These are phyloP conservation scores for Wickerhamiella alocasiicola DNA, from an alignment of 805 yeast genomes.

Conservation along the genomic window DNA sequence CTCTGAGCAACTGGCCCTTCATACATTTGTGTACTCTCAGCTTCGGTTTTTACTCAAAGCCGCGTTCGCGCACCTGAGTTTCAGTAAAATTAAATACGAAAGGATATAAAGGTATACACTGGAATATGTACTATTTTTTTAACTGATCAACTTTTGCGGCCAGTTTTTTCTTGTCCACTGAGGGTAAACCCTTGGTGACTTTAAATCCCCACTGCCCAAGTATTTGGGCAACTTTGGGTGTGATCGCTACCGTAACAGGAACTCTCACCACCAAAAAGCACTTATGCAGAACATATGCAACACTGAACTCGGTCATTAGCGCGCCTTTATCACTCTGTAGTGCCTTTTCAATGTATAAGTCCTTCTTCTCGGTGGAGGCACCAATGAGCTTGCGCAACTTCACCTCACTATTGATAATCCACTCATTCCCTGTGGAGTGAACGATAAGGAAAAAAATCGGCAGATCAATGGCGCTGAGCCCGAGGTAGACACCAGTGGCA, in stretches of 20 bases:
- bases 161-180: conserved; percentile 16
- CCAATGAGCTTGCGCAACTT: conserved; percentile 52
- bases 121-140: conserved; percentile 9
- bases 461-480: conserved; percentile 59
- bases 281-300: conserved; percentile 91
- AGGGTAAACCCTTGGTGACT: conserved; percentile 35
- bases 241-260: conserved; percentile 84
- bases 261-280: conserved; percentile 69
- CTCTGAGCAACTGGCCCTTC: too few species aligned
- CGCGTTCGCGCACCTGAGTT: too few species aligned
- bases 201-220: conserved; percentile 71
- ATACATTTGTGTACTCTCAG: too few species aligned
- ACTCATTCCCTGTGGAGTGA: conserved; percentile 77
- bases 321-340: conserved; percentile 28
- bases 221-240: conserved; percentile 60
- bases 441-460: conserved; percentile 76
- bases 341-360: conserved; percentile 18
- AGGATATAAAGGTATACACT: too few species aligned
- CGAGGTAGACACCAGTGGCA: conserved; percentile 75
- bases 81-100: too few species aligned
- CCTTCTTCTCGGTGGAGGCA: conserved; percentile 32
- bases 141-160: conserved; percentile 12
- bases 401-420: conserved; percentile 55
- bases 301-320: conserved; percentile 68
- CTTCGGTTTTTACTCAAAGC: too few species aligned